Evolutionary conservation across 305 asterid genomes (phyloP).

Genomic region (Coffea humblotiana): DNA sequence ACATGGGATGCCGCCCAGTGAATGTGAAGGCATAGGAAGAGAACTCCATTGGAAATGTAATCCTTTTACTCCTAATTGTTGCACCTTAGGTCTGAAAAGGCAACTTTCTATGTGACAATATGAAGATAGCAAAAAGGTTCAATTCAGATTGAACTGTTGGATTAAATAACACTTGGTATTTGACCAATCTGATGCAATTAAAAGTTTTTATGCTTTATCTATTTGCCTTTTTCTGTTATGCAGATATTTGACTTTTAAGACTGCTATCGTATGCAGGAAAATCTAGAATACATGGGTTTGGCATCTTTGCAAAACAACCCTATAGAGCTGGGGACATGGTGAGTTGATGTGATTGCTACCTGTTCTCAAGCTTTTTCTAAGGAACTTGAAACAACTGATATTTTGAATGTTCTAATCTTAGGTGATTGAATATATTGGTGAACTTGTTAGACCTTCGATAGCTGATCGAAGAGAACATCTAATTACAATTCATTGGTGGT

Average conservation of each 20-base stretch:
- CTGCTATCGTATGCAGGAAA: slow-evolving; percentile 60
- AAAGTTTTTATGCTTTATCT: slow-evolving; percentile 6
- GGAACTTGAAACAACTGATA: slow-evolving; percentile 2
- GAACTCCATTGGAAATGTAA: not conserved
- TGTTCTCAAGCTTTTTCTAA: slow-evolving; percentile 1
- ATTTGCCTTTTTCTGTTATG: slow-evolving; percentile 14
- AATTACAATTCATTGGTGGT: slow-evolving; percentile 95
- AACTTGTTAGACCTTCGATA: slow-evolving; percentile 83
- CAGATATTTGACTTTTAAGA: not conserved
- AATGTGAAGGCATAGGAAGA: not conserved
- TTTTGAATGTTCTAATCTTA: slow-evolving; percentile 17
- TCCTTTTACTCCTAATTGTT: not conserved
- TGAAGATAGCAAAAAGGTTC: not conserved
- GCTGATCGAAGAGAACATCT: slow-evolving; percentile 96
- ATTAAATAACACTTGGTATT: not conserved
- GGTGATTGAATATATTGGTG: slow-evolving; percentile 95
- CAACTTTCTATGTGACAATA: not conserved
- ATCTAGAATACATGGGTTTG: slow-evolving; percentile 95
- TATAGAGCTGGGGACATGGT: slow-evolving; percentile 99
- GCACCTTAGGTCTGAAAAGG: not conserved
- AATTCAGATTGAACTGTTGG: not conserved
- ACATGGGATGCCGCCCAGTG: not conserved
- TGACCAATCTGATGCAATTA: not conserved
- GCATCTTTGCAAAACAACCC: slow-evolving; percentile 79
- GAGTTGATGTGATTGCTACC: slow-evolving; percentile 30